Evolutionary conservation across 352 stramenopile genomes (phyloP).

Genomic region (Pythium dissotocum): DNA sequence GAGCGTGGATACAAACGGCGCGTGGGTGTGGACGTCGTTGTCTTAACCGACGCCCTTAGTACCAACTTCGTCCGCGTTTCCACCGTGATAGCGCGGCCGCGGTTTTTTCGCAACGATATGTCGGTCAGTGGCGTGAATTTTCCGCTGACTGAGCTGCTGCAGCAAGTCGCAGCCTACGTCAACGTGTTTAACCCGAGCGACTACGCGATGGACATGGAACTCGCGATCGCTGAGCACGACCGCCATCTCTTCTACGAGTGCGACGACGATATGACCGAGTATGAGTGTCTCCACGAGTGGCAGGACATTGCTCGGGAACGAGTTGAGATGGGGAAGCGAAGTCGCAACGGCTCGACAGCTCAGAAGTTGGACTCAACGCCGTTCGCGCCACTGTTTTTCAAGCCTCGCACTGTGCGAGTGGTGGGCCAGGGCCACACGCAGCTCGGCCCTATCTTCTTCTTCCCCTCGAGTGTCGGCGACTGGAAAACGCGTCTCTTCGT

Average conservation of each 20-base stretch:
- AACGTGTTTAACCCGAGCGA: constrained; percentile 54
- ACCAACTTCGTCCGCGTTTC: constrained; percentile 1
- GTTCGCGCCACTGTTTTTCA: constrained; percentile 35
- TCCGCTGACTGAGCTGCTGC: constrained; percentile 40
- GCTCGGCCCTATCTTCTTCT: constrained; percentile 68
- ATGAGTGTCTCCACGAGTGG: constrained; percentile 46
- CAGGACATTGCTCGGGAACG: constrained; percentile 21
- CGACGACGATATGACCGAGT: constrained; percentile 27
- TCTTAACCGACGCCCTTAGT: constrained; percentile 16
- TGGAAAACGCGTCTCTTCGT: constrained; percentile 44
- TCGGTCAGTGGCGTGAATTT: constrained; percentile 26
- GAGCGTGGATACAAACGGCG: not conserved
- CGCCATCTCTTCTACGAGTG: constrained; percentile 53
- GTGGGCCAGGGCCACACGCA: constrained; percentile 22
- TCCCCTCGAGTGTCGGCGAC: constrained; percentile 40
- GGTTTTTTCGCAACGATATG: constrained; percentile 9
- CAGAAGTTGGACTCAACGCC: not conserved
- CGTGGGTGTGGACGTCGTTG: not conserved
- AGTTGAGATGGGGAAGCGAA: constrained; percentile 33
- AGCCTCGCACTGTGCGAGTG: constrained; percentile 19
- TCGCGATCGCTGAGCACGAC: constrained; percentile 39
- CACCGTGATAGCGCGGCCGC: constrained; percentile 34
- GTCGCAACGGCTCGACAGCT: not conserved
- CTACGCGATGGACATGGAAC: constrained; percentile 46
- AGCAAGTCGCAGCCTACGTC: constrained; percentile 32